Evolutionary conservation across 352 stramenopile species (phyloP), one percentile per base, ranked within the genome.

Genomic region (Thalassiosira hispida): DNA sequence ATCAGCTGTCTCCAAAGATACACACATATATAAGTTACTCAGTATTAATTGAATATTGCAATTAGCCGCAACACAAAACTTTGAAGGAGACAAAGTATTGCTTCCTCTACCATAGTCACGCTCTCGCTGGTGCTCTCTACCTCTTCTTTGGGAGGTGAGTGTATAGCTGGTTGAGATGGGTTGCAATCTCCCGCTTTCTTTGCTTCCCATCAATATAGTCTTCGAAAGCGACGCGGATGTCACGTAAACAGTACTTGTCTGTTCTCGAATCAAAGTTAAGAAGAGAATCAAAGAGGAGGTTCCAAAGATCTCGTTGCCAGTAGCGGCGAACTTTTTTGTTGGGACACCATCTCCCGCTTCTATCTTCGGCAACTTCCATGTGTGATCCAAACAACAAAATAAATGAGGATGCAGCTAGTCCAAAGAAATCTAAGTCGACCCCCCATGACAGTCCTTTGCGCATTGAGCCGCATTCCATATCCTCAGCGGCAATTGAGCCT

Each of bases 391-490:
- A 93, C 12, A 93, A 49, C 22, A 93, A 71, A 25, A 91, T 76
- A 66, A 83, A 80, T 9, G 83, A 73, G 35, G 67, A 88, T 18
- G 79, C 82, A 52, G 78, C 81, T 33, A 91, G 47, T 18, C 86
- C 88, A 78, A 84, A 91, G 12, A 81, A 88, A 46, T 93, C 88
- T 22, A 86, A 70, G 68, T 93, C 88, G 47, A 89, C 85, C 27
- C 79, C 86, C 86, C 86, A 93, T 23, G 73, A 56, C 16, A 67
- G 51, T 16, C 77, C 79, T 42, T 84, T 63, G 33, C 79, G 62
- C 83, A 92, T 94, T 9, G 86, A 68, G 29, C 81, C 69, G 55
- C 82, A 91, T 49, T 84, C 73, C 80, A 90, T 87, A 40, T 90
- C 85, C 61, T 88, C 61, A 2, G 60, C 77, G 0, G 80, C 70